Base-by-base conservation (phyloP, 495 filamentous ascomycete species). In the Penicillium alfredii region DNA sequence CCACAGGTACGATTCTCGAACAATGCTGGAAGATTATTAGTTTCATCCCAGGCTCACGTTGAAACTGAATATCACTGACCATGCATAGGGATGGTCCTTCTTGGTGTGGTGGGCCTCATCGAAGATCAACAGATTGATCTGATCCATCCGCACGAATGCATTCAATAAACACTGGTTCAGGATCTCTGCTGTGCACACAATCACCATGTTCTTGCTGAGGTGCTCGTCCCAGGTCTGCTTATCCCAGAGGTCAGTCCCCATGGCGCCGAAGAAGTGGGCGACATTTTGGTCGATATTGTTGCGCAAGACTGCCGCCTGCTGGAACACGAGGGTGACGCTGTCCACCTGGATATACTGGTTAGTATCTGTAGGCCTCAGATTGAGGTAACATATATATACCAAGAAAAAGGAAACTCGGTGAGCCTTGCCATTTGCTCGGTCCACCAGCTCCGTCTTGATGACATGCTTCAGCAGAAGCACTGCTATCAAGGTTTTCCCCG, bases 101-200 rank as follows among this genome's bases (percentile, higher is more conserved):
- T 98, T 97, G 2, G 93, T 81, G 54, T 97, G 92, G 49, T 98
- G 92, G 4, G 89, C 92, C 64, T 98, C 92, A 47, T 98, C 92
- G 50, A 97, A 97, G 34, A 96, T 82, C 13, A 98, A 63, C 5
- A 98, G 71, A 53, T 93, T 98, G 59, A 98, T 86, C 44, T 82
- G 74, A 14, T 78, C 64, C 63, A 98, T 95, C 7, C 60, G 78
- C 31, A 97, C 74, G 57, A 84, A 89, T 0, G 83, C 83, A 49
- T 84, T 81, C 35, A 80, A 71, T n/a, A 98, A 73, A 52, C 81
- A 84, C 43, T 82, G 74, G 30, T 78, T 68, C 27, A 97, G 69
- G 9, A 97, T 81, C 35, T 90, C 89, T 2, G 88, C 92, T 0
- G 92, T 98, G 66, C 87, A 94, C 10, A 96, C 89, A 45, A 98